Evolutionary conservation across 768 basidiomycete genomes (phyloP).

Genomic region (Phlebiopsis gigantea): DNA sequence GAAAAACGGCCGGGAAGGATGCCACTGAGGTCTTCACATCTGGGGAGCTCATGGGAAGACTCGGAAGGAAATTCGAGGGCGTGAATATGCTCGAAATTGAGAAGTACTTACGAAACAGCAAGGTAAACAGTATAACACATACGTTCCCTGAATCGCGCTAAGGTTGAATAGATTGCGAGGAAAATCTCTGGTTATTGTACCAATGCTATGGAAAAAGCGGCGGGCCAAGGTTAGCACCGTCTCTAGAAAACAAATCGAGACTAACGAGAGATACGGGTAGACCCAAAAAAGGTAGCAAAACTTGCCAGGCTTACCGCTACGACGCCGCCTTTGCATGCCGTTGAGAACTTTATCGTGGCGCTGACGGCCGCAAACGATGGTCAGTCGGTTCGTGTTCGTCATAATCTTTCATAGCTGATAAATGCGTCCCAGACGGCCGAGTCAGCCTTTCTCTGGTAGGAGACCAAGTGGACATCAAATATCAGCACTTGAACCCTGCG

Average conservation of each 20-base stretch:
- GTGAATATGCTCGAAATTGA: constrained; percentile 84
- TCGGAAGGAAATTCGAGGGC: constrained; percentile 66
- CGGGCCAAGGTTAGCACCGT: constrained; percentile 21
- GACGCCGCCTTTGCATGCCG: constrained; percentile 71
- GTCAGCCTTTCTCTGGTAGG: constrained; percentile 44
- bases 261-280: no score
- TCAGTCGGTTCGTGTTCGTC: constrained; percentile 19
- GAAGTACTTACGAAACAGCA: constrained; percentile 75
- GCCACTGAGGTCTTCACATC: constrained; percentile 64
- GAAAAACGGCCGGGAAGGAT: constrained; percentile 9
- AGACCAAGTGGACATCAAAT: constrained; percentile 66
- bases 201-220: constrained; percentile 23
- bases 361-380: constrained; percentile 78
- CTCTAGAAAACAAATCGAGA: no score
- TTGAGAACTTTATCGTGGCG: constrained; percentile 75
- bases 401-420: not conserved
- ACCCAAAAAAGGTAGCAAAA: constrained; percentile 22
- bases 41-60: constrained; percentile 52
- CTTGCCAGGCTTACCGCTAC: constrained; percentile 26
- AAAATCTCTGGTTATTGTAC: constrained; percentile 83
- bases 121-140: constrained; percentile 46
- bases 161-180: constrained; percentile 48
- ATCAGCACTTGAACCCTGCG: constrained; percentile 89
- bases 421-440: constrained; percentile 57
- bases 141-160: not conserved